Conservation (phyloP, 1,284 basidiomycete genomes). For the Ganoderma sp. region DNA sequence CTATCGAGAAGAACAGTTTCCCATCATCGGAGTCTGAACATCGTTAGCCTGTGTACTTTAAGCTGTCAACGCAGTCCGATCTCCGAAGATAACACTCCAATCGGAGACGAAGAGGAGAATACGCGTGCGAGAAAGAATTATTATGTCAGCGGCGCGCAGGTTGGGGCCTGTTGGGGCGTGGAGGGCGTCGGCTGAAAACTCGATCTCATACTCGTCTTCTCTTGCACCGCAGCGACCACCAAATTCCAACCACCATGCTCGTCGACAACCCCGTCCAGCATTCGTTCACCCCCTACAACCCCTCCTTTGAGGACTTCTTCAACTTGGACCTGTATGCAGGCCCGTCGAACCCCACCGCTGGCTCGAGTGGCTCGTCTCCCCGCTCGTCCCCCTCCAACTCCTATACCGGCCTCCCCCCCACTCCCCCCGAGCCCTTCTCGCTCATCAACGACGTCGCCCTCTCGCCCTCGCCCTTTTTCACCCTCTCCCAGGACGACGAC, state of each 20-base stretch:
- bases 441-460: conserved; percentile 34
- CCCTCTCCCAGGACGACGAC: conserved; percentile 51
- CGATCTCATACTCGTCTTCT: background rate
- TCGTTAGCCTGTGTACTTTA: background rate
- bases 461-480: conserved; percentile 46
- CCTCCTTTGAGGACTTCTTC: conserved; percentile 55
- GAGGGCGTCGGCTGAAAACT: conserved; percentile 11
- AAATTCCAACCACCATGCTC: conserved; percentile 36
- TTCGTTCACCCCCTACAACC: conserved; percentile 31
- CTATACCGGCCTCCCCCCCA: conserved; percentile 40
- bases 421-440: conserved; percentile 35
- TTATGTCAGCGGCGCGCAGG: conserved; percentile 15
- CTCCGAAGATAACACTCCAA: background rate
- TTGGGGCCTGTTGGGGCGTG: background rate
- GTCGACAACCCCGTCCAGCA: conserved; percentile 41
- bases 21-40: background rate
- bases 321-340: conserved; percentile 52
- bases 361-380: conserved; percentile 44
- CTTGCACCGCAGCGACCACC: conserved; percentile 27
- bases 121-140: background rate
- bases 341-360: conserved; percentile 34
- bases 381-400: conserved; percentile 45
- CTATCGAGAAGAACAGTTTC: background rate
- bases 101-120: background rate
- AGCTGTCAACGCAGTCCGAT: too few species aligned